Percentiles rank a stretch among this genome's conserved stretches.
Evolutionary conservation across 176 grass and related monocot genomes (phyloP).

Genomic region (Cenchrus purpureus): DNA sequence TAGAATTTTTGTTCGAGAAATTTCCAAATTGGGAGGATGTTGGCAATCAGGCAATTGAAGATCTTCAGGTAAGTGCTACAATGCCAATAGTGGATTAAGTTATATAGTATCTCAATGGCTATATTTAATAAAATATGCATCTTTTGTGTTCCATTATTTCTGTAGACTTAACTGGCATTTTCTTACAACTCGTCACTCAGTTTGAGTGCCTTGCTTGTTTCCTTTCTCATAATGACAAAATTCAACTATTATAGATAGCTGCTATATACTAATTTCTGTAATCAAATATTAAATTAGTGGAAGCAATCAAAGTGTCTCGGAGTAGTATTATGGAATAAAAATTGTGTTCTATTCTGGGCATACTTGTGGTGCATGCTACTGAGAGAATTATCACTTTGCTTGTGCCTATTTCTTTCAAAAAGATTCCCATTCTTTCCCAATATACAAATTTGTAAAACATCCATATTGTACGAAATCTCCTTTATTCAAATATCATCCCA

Average conservation of each 20-base stretch:
- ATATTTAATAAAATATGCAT: not conserved
- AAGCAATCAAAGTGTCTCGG: not conserved
- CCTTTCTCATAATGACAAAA: not conserved
- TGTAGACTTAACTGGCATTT: no score
- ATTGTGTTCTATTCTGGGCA: not conserved
- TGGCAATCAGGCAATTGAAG: slow-evolving; percentile 64
- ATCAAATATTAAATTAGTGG: not conserved
- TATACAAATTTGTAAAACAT: not conserved
- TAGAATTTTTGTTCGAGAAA: slow-evolving; percentile 65
- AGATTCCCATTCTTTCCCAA: not conserved
- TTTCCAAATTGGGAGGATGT: slow-evolving; percentile 64
- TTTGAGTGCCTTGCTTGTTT: not conserved
- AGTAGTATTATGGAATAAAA: not conserved
- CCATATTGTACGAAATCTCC: not conserved
- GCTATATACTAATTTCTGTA: not conserved
- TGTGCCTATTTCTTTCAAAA: not conserved
- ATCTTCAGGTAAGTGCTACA: slow-evolving; percentile 55
- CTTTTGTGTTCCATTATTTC: no score
- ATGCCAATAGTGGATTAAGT: not conserved
- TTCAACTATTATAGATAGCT: not conserved
- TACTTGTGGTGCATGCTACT: not conserved
- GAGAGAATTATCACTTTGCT: not conserved
- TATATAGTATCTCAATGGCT: not conserved
- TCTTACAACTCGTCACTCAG: no score
- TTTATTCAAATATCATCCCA: not conserved